Evolutionary conservation across 2,329 filamentous ascomycete genomes (phyloP).

Genomic region (Simplicillium aogashimaense): DNA sequence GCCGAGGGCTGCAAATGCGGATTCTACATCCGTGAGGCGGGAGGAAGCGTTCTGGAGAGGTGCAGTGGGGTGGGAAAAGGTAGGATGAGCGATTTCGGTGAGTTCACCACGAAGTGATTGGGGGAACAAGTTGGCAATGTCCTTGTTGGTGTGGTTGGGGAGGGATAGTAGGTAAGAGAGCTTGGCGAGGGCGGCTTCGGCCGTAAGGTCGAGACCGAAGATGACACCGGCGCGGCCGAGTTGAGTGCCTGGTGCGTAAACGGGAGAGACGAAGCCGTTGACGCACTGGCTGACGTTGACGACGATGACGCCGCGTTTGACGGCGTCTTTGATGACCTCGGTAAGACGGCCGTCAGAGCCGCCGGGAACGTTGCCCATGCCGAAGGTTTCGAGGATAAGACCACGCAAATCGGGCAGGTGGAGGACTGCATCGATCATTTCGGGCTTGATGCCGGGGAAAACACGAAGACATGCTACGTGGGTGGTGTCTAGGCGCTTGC

Average conservation of each 20-base stretch:
- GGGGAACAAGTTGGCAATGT: slow-evolving; percentile 64
- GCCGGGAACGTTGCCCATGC: slow-evolving; percentile 82
- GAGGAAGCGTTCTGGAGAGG: slow-evolving; percentile 31
- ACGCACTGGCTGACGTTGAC: slow-evolving; percentile 90
- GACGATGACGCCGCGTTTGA: slow-evolving; percentile 71
- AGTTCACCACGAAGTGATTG: slow-evolving; percentile 74
- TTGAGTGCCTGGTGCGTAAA: slow-evolving; percentile 70
- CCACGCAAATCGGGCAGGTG: slow-evolving; percentile 67
- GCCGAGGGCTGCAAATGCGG: slow-evolving; percentile 59
- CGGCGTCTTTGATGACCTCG: slow-evolving; percentile 65
- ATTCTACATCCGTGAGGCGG: slow-evolving; percentile 37
- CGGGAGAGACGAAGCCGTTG: slow-evolving; percentile 63
- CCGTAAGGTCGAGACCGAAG: slow-evolving; percentile 80
- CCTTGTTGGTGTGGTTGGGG: slow-evolving; percentile 50
- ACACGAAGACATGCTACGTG: slow-evolving; percentile 84
- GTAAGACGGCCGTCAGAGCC: slow-evolving; percentile 72
- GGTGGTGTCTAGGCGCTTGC: slow-evolving; percentile 69
- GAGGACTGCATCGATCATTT: slow-evolving; percentile 82
- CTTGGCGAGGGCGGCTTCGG: slow-evolving; percentile 85
- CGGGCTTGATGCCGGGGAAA: slow-evolving; percentile 87
- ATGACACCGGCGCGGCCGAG: slow-evolving; percentile 78
- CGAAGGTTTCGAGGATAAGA: slow-evolving; percentile 83
- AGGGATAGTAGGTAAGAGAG: slow-evolving; percentile 73
- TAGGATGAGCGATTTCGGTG: slow-evolving; percentile 62
- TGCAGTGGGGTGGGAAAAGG: slow-evolving; percentile 65